Conservation (phyloP, 208 protist genomes). For the Trypanosoma cruzi region DNA sequence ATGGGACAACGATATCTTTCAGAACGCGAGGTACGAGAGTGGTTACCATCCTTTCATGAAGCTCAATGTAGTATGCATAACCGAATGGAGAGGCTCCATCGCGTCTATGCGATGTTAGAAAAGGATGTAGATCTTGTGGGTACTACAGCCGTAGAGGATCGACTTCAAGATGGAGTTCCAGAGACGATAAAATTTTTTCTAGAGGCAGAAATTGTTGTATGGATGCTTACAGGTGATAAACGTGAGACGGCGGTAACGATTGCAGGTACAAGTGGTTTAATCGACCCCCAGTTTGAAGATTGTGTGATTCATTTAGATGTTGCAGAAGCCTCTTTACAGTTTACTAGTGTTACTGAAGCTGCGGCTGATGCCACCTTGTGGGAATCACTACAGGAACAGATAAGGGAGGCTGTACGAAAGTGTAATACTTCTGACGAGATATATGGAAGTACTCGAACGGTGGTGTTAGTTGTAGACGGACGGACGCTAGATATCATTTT, state of each 20-base stretch:
- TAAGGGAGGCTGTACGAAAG: not conserved
- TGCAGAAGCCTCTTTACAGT: slow-evolving; percentile 75
- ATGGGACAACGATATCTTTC: slow-evolving; percentile 60
- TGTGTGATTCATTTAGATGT: slow-evolving; percentile 87
- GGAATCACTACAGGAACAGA: slow-evolving; percentile 14
- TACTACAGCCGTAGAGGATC: slow-evolving; percentile 97
- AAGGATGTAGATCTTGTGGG: slow-evolving; percentile 84
- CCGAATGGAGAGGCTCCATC: slow-evolving; percentile 82
- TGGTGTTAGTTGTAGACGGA: slow-evolving; percentile 82
- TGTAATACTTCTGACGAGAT: slow-evolving; percentile 3
- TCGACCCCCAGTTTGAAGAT: slow-evolving; percentile 75
- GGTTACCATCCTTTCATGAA: slow-evolving; percentile 61
- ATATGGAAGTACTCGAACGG: slow-evolving; percentile 13
- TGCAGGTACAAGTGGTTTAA: slow-evolving; percentile 81
- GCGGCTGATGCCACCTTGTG: not conserved
- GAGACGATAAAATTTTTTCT: slow-evolving; percentile 94
- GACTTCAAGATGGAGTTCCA: slow-evolving; percentile 95
- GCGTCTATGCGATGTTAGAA: too few species aligned
- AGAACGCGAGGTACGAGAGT: slow-evolving; percentile 57
- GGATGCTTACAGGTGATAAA: slow-evolving; percentile 99
- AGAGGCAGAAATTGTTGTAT: slow-evolving; percentile 93
- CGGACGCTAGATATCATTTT: slow-evolving; percentile 79
- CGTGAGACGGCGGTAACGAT: slow-evolving; percentile 95
- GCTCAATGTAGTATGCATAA: slow-evolving; percentile 62
- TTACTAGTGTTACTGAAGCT: not conserved